Evolutionary conservation across 2,329 filamentous ascomycete genomes (phyloP), one percentile per base, ranked within the genome.

Genomic region (Shiraia bambusicola): DNA sequence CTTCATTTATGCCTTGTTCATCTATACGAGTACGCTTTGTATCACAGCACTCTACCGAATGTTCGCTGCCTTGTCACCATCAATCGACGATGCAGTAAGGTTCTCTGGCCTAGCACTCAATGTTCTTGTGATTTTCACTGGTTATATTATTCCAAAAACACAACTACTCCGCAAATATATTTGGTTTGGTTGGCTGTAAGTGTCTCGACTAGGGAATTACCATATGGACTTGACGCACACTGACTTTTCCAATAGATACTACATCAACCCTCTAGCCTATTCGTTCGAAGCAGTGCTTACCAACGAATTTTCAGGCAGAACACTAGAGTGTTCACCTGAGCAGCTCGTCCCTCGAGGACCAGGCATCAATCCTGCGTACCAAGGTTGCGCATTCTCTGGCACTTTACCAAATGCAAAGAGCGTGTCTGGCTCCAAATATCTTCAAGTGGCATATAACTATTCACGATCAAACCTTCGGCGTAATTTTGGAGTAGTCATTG

Each of bases 401-500:
- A 76, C 81, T 9, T 58, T 68, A 16, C 63, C 79, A 10, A 78
- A 78, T 24, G 71, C 72, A 14, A 69, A 70, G 1, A 69, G 61
- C 3, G 76, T 86, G 10, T 56, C 73, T 24, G 83, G 83, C 25
- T 61, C 72, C 2, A 67, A 69, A 15, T 87, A 85, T 53, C 59
- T 85, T 2, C 52, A 69, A 8, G 72, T 73, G 1, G 74, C 74
- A 6, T 86, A 79, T 63, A 70, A 76, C 31, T 84, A 83, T 54
- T 74, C 75, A 0, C 71, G 80, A 13, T 69, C 67, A 17, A 74
- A 86, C 55, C 65, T 85, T 0, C 86, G 83, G 74, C 81, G 87
- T 3, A 90, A 92, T 62, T 89, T 87, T 57, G 87, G 85, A 24
- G 83, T 91, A 3, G 69, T 93, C 1, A 82, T 91, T 52, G 87